phyloP scores from a whole-genome alignment of 2,329 filamentous ascomycete species.

The Nemania sp. region DNA sequence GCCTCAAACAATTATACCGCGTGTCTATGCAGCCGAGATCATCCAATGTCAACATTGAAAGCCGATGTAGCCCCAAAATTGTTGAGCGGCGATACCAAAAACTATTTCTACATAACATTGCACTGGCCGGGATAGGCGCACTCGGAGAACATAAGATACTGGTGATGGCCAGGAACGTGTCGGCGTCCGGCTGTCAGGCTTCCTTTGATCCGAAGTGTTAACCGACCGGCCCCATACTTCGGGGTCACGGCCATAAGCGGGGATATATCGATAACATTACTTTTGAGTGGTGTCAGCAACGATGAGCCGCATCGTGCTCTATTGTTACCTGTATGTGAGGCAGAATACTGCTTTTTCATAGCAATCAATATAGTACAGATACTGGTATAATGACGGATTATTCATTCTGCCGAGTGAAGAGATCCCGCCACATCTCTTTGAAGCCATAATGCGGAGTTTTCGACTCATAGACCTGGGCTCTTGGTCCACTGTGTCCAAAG shows the following conservation, averaged over 20 bases:
- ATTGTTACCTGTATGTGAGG: too few species aligned
- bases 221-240: slow-evolving; percentile 13
- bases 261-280: neutral
- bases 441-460: slow-evolving; percentile 79
- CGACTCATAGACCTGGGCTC: slow-evolving; percentile 72
- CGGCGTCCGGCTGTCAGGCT: slow-evolving; percentile 8
- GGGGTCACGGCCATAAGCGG: slow-evolving; percentile 1
- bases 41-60: too few species aligned
- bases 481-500: slow-evolving; percentile 54
- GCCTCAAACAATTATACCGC: too few species aligned
- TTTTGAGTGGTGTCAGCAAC: neutral
- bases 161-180: too few species aligned
- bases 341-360: neutral
- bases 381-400: slow-evolving; percentile 10
- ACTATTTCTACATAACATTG: too few species aligned
- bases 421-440: slow-evolving; percentile 84
- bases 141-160: too few species aligned
- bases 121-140: too few species aligned
- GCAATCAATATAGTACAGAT: neutral
- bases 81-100: too few species aligned
- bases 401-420: slow-evolving; percentile 50
- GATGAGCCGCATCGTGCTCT: neutral
- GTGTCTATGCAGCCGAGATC: too few species aligned
- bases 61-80: too few species aligned
- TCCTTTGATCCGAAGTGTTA: slow-evolving; percentile 24